A percentile compares a stretch with the other conserved stretches of the same genome.
Evolutionary conservation across 164 flowering plant species (phyloP).

Genomic region (Magnolia sinica): DNA sequence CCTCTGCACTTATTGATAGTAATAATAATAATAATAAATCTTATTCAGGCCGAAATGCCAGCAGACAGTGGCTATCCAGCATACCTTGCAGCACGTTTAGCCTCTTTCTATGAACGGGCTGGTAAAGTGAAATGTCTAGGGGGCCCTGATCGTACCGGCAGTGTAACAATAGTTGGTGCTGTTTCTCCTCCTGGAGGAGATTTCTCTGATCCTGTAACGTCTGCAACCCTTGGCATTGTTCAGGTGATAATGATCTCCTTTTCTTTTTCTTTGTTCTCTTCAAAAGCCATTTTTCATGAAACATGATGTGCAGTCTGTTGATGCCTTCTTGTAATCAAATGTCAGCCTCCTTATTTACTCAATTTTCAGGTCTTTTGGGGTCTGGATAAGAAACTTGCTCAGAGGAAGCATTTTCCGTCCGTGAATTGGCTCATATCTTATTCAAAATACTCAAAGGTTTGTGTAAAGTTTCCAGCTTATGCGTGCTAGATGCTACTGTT

Average conservation of each 20-base stretch:
- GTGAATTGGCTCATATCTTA: slow-evolving; percentile 99
- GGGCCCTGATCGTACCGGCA: slow-evolving; percentile 93
- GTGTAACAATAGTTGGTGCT: slow-evolving; percentile 99
- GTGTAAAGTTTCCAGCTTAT: not conserved
- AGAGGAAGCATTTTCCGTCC: slow-evolving; percentile 98
- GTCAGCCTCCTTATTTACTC: not conserved
- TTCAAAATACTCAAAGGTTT: slow-evolving; percentile 86
- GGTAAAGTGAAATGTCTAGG: slow-evolving; percentile 99
- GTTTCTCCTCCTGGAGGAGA: slow-evolving; percentile 99
- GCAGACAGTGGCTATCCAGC: slow-evolving; percentile 99
- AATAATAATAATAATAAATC: not conserved
- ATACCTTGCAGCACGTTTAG: slow-evolving; percentile 94
- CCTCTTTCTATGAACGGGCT: slow-evolving; percentile 98
- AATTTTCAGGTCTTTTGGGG: slow-evolving; percentile 95
- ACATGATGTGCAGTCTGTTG: not conserved
- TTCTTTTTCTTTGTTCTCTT: not conserved
- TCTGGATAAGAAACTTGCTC: slow-evolving; percentile 98
- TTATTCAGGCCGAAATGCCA: slow-evolving; percentile 92
- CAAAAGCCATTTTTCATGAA: not conserved
- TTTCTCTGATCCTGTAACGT: slow-evolving; percentile 98
- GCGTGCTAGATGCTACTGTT: not conserved
- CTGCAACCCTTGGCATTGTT: slow-evolving; percentile 96
- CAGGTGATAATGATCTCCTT: slow-evolving; percentile 51
- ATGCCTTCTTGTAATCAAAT: not conserved
- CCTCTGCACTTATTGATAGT: not conserved